These are phyloP conservation scores for Emiliania huxleyi DNA, from an alignment of 78 protist genomes.

Conservation along the genomic window DNA sequence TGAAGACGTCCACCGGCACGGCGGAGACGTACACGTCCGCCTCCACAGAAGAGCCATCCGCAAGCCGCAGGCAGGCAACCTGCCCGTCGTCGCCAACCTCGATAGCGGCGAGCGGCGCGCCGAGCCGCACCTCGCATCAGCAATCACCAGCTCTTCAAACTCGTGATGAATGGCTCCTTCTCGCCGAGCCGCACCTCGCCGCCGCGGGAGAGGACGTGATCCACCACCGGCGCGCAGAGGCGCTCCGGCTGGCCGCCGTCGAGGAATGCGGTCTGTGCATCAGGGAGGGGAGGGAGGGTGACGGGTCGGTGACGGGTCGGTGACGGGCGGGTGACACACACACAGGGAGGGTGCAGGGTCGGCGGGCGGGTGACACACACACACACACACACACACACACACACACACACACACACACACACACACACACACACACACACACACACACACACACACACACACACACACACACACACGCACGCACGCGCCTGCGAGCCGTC, in stretches of 20 bases:
- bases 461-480: too few relatives aligned
- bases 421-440: too few relatives aligned
- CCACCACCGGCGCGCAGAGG: conserved; percentile 41
- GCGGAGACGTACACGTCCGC: conserved; percentile 49
- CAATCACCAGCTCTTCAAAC: too few relatives aligned
- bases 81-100: background rate
- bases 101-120: background rate
- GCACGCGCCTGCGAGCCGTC: background rate
- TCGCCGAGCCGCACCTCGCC: conserved; percentile 23
- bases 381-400: too few relatives aligned
- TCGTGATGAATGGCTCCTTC: too few relatives aligned
- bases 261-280: conserved; percentile 37
- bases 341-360: too few relatives aligned
- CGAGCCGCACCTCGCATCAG: background rate
- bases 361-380: too few relatives aligned
- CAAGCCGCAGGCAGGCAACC: background rate
- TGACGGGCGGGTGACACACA: too few relatives aligned
- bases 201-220: conserved; percentile 37
- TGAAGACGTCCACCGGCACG: conserved; percentile 53
- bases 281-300: background rate
- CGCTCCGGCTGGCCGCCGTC: conserved; percentile 53
- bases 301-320: too few relatives aligned
- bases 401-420: too few relatives aligned
- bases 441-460: too few relatives aligned
- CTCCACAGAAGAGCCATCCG: background rate